A percentile compares a stretch with the other conserved stretches of the same genome.
These are phyloP conservation scores for Rhizophlyctis rosea DNA, from an alignment of 192 early-diverging fungal species.

Conservation along the genomic window DNA sequence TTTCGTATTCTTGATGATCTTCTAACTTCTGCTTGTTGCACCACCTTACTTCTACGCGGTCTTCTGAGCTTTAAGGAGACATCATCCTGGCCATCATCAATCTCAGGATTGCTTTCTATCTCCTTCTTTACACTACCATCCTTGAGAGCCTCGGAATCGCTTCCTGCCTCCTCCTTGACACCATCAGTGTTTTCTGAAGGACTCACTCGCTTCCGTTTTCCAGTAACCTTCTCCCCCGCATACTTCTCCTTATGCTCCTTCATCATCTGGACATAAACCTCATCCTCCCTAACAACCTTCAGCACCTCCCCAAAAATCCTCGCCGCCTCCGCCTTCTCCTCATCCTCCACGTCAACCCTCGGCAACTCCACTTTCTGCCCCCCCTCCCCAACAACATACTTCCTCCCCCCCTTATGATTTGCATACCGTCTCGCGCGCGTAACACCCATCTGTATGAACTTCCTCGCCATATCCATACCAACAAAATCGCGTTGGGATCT, in stretches of 20 bases:
- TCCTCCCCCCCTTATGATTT: constrained; percentile 12
- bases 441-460: constrained; percentile 15
- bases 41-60: no score
- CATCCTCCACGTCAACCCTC: constrained; percentile 7
- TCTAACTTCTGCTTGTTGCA: no score
- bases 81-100: no score
- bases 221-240: neutral
- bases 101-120: no score
- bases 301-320: constrained; percentile 7
- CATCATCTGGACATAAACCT: neutral
- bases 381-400: constrained; percentile 1
- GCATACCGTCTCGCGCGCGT: constrained; percentile 12
- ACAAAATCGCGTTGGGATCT: constrained; percentile 4
- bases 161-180: no score
- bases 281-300: constrained; percentile 6
- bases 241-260: constrained; percentile 2
- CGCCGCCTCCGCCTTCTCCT: constrained; percentile 10
- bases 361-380: constrained; percentile 2
- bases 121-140: no score
- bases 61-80: no score
- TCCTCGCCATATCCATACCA: constrained; percentile 15
- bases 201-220: no score
- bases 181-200: no score
- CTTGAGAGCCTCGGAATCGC: no score
- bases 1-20: no score